A percentile compares a stretch with the other conserved stretches of the same genome.
Evolutionary conservation across 1,284 basidiomycete species (phyloP).

Genomic region (Ceratobasidium sp.): DNA sequence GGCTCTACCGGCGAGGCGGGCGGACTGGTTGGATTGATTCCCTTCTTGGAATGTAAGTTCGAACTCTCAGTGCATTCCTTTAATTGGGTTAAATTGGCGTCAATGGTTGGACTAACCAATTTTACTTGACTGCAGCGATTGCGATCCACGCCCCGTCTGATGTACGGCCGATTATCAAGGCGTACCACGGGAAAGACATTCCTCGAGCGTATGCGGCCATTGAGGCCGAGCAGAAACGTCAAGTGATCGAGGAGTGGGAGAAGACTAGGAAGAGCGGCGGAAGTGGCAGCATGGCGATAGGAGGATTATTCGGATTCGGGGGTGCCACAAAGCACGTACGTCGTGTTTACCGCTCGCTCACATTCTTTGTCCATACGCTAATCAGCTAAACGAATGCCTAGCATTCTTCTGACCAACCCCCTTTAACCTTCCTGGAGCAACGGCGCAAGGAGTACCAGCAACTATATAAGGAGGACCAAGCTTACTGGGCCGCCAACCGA

Average conservation of each 20-base stretch:
- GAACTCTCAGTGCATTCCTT: too few species aligned
- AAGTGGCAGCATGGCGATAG: conserved; percentile 57
- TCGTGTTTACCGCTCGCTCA: conserved; percentile 12
- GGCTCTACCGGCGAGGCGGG: conserved; percentile 67
- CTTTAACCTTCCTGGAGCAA: conserved; percentile 89
- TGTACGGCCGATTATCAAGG: conserved; percentile 87
- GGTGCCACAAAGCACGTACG: conserved; percentile 37
- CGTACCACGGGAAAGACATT: conserved; percentile 90
- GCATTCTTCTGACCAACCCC: conserved; percentile 59
- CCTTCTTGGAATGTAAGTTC: conserved; percentile 93
- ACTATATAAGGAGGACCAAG: conserved; percentile 88
- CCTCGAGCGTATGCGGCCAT: conserved; percentile 89
- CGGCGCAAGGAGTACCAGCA: conserved; percentile 90
- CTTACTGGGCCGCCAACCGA: conserved; percentile 87
- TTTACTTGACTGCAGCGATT: conserved; percentile 70
- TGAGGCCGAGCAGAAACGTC: conserved; percentile 83
- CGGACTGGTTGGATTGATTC: conserved; percentile 91
- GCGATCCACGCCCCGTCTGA: conserved; percentile 88
- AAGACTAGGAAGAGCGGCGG: conserved; percentile 65
- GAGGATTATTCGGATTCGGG: conserved; percentile 54
- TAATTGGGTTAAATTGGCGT: not conserved
- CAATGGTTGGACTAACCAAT: not conserved
- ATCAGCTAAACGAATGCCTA: conserved; percentile 50
- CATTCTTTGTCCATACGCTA: too few species aligned
- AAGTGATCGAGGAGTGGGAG: conserved; percentile 87